Conservation (phyloP, 176 grass and related monocot species). For the Chloris gayana region DNA sequence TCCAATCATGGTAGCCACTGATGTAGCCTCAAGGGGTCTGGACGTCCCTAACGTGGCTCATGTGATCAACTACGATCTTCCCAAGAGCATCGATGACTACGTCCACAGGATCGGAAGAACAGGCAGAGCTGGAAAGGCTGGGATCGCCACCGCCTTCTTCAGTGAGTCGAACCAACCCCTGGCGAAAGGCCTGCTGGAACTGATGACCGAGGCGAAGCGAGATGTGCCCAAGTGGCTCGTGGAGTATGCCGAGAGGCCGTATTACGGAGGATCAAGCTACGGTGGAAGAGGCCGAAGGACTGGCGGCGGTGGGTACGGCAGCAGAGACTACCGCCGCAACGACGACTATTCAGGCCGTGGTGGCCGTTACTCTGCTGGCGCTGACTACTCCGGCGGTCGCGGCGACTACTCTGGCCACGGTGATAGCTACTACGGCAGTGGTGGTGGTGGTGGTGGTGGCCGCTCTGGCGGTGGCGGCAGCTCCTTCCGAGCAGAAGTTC, state of each 20-base stretch:
- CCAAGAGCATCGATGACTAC: constrained; percentile 74
- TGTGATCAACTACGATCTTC: constrained; percentile 86
- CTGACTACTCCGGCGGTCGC: constrained; percentile 1
- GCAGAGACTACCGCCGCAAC: constrained; percentile 38
- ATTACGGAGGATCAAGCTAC: constrained; percentile 38
- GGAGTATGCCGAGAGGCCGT: constrained; percentile 43
- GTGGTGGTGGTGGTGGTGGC: neutral
- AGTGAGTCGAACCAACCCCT: constrained; percentile 48
- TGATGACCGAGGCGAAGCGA: constrained; percentile 74
- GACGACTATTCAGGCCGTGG: neutral
- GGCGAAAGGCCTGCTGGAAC: constrained; percentile 56
- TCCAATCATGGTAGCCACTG: constrained; percentile 80
- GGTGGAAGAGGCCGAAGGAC: constrained; percentile 35
- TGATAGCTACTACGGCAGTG: neutral
- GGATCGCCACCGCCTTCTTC: constrained; percentile 78
- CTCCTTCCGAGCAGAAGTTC: constrained; percentile 16
- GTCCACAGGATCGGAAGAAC: constrained; percentile 91
- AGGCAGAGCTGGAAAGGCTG: constrained; percentile 80
- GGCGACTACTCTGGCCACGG: neutral
- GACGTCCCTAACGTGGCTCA: constrained; percentile 81
- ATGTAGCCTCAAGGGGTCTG: constrained; percentile 75
- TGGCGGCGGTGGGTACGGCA: constrained; percentile 31
- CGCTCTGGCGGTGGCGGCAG: neutral
- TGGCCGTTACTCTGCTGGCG: neutral
- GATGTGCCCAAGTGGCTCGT: constrained; percentile 64